Evolutionary conservation across 108 stramenopile genomes (phyloP).

Genomic region (Skeletonema grethae): DNA sequence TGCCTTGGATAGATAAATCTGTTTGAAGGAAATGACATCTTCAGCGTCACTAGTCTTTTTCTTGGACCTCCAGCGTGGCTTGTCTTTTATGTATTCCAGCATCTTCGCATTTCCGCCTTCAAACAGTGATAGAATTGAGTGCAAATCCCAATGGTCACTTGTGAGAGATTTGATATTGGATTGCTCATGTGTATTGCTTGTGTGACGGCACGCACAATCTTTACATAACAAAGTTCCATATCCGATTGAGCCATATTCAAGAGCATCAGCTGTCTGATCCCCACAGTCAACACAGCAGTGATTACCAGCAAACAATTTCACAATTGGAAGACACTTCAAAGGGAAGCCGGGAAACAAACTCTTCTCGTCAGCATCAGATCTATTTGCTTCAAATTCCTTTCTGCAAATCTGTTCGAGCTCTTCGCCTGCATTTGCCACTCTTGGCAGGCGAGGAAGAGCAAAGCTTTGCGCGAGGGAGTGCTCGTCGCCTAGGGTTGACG

Average conservation of each 20-base stretch:
- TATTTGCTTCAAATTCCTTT: background rate
- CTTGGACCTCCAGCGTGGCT: slow-evolving; percentile 18
- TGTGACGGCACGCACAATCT: slow-evolving; percentile 30
- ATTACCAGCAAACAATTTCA: slow-evolving; percentile 29
- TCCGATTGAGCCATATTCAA: slow-evolving; percentile 24
- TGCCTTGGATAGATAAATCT: slow-evolving; percentile 32
- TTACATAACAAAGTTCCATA: slow-evolving; percentile 36
- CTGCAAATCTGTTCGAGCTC: background rate
- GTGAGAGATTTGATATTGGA: slow-evolving; percentile 27
- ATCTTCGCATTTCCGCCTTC: slow-evolving; percentile 29
- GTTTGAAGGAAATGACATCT: slow-evolving; percentile 35
- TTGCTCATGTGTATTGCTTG: slow-evolving; percentile 22
- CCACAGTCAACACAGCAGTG: slow-evolving; percentile 45
- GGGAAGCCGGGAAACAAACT: slow-evolving; percentile 22
- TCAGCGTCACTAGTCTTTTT: slow-evolving; percentile 16
- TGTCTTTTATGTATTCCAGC: slow-evolving; percentile 40
- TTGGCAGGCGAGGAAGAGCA: background rate
- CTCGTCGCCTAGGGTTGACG: background rate
- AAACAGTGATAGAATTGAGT: slow-evolving; percentile 25
- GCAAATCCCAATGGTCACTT: slow-evolving; percentile 23
- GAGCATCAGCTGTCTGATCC: slow-evolving; percentile 1
- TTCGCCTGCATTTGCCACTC: background rate
- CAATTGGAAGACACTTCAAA: slow-evolving; percentile 11
- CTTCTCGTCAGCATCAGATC: background rate
- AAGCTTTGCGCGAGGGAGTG: background rate